Base-by-base conservation (phyloP, 2,329 filamentous ascomycete species). In the Fusarium proliferatum region DNA sequence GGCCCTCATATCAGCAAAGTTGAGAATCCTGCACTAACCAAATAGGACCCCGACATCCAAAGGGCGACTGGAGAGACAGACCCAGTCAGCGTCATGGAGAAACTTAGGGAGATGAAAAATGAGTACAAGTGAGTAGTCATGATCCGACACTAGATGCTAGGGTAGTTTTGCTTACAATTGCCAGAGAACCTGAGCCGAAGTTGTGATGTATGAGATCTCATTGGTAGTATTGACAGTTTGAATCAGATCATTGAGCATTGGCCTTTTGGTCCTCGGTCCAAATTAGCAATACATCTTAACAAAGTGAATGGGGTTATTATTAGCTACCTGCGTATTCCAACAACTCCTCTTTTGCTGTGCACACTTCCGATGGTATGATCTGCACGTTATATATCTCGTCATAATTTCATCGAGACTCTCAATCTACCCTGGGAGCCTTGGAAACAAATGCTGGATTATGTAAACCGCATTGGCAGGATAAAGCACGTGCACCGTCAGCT, bases 101-200 rank as follows among this genome's bases (percentile, higher is more conserved):
- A 45, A 3, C 53, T 56, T 8, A 56, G 53, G 6, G 38, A 56
- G 21, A 33, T 56, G 53, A 56, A 56, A n/a, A 56, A 56, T n/a
- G 38, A 56, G 4, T 56, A 43, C 21, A 56, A 19, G 53, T 56
- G 21, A 56, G 26, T 19, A 33, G 8, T 6, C 6, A 2, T 1
- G 7, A 30, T 28, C 19, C n/a, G 9, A 16, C 7, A 6, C 12
- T 36, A 4, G 12, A 4, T 6, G 16, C 6, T 2, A 13, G 1
- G 6, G 7, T 2, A 30, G 6, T 28, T 30, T 55, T 38, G 15
- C 28, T 56, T 13, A 56, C 16, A 4, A 6, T 6, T 33, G 8
- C 3, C 21, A 56, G 53, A 42, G 53, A 56, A 16, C 53, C 38
- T 11, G 53, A 56, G n/a, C 21, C 53, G 5, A 56, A 56, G 8